A percentile compares a stretch with the other conserved stretches of the same genome.
Conservation (phyloP, 2,329 filamentous ascomycete genomes). For the Graphilbum sp. region DNA sequence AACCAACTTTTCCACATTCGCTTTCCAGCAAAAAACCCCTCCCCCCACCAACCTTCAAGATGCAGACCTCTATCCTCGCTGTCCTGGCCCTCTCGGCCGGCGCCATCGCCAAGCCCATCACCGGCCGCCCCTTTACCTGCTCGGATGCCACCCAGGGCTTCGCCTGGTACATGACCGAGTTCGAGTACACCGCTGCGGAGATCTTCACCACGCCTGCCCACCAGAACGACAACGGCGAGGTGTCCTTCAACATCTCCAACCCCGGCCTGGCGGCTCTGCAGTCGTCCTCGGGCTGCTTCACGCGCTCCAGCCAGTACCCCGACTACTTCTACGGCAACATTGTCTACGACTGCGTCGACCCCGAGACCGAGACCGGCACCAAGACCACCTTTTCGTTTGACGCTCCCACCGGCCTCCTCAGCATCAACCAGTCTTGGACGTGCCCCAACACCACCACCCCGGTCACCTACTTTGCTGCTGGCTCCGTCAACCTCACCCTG, state of each 20-base stretch:
- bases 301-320: neutral
- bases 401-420: neutral
- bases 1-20: too few species aligned
- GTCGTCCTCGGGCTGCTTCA: neutral
- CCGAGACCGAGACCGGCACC: neutral
- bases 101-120: neutral
- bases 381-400: neutral
- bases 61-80: neutral
- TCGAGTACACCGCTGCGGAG: neutral
- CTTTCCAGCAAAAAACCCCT: too few species aligned
- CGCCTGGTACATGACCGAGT: neutral
- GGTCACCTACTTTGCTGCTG: neutral
- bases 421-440: constrained; percentile 1
- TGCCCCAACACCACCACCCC: neutral
- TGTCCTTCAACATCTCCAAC: neutral
- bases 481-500: neutral
- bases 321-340: neutral
- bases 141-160: neutral
- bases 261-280: neutral
- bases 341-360: neutral
- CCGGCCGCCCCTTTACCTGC: neutral
- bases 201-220: neutral
- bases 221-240: neutral
- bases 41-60: neutral
- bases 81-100: neutral